Evolutionary conservation across 257 asterid genomes (phyloP).

Genomic region (Paulownia fortunei): DNA sequence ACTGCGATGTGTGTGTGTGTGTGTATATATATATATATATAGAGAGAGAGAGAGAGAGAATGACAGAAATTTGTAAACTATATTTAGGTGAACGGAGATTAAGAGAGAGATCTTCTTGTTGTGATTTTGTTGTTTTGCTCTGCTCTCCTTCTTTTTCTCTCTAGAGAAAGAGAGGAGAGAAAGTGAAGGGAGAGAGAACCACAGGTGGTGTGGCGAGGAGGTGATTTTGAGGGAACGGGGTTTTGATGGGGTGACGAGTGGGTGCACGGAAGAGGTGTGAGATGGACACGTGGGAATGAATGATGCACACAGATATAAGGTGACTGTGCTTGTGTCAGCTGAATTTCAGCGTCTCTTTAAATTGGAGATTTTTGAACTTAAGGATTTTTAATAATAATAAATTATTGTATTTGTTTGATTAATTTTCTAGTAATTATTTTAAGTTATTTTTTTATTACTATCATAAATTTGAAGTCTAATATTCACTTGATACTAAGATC

Average conservation of each 20-base stretch:
- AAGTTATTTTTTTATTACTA: too few species aligned
- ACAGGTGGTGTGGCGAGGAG: conserved; percentile 5
- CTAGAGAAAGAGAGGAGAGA: conserved; percentile 13
- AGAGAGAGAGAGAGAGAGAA: neutral
- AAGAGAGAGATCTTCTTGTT: conserved; percentile 42
- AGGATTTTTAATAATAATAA: too few species aligned
- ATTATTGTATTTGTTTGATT: too few species aligned
- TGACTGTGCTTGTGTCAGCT: neutral
- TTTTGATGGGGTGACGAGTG: conserved; percentile 33
- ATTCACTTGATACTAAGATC: too few species aligned
- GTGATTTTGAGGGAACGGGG: conserved; percentile 18
- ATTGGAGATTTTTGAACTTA: too few species aligned
- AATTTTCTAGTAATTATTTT: too few species aligned
- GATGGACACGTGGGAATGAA: conserved; percentile 26
- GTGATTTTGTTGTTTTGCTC: conserved; percentile 33
- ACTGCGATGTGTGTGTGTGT: conserved; percentile 18
- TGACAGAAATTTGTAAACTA: conserved; percentile 21
- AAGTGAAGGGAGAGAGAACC: conserved; percentile 21
- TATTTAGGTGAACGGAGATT: conserved; percentile 44
- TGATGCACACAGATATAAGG: neutral
- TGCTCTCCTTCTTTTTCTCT: conserved; percentile 14
- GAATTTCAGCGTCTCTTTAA: neutral
- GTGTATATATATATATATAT: neutral
- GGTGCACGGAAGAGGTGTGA: conserved; percentile 15
- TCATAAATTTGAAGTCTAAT: too few species aligned